Evolutionary conservation across 495 filamentous ascomycete genomes (phyloP), one percentile per base, ranked within the genome.

Genomic region (Glarea lozoyensis): DNA sequence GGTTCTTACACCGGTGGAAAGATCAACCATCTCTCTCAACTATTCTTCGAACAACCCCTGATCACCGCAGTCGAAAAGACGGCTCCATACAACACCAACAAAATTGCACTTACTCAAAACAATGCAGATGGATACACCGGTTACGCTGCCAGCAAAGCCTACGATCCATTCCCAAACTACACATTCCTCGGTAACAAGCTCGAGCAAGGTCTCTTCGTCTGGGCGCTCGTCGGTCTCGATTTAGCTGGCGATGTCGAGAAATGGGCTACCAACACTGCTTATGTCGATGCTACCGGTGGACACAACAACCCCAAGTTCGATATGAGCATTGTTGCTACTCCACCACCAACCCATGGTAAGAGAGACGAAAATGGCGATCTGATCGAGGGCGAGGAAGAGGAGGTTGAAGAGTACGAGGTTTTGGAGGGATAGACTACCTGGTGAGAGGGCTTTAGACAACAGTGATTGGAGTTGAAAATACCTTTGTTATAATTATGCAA

Each of bases 31-130:
- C 60, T 81, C 37, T 76, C 78, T 18, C 76, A 84, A 54, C 33
- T 79, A 27, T 82, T 78, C 73, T 82, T 72, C 43, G 72, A 79
- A 52, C 65, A 78, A 48, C 56, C 63, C 18, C 67, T 82, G 2
- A 64, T 69, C 44, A 40, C 51, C 29, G 50, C 50, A 1, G 69
- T 72, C 40, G 70, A 79, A 46, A 54, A 57, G 20, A 55, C 58
- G 1, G 44, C 56, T 6, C 78, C 78, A 0, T 82, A 84, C 58
- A 67, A 52, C 48, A 67, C 55, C 36, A 82, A 82, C 60, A 71
- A 57, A 11, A 37, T 37, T 60, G 71, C 40, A 45, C 48, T 78
- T 13, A 72, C 63, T 11, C 56, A 54, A 2, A 82, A 84, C 58
- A 54, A 58, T 7, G 60, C 68, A 6, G 79, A 82, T 57, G 65